phyloP scores from a whole-genome alignment of 225 moss, liverwort and hornwort species.

The Ulota crispa region DNA sequence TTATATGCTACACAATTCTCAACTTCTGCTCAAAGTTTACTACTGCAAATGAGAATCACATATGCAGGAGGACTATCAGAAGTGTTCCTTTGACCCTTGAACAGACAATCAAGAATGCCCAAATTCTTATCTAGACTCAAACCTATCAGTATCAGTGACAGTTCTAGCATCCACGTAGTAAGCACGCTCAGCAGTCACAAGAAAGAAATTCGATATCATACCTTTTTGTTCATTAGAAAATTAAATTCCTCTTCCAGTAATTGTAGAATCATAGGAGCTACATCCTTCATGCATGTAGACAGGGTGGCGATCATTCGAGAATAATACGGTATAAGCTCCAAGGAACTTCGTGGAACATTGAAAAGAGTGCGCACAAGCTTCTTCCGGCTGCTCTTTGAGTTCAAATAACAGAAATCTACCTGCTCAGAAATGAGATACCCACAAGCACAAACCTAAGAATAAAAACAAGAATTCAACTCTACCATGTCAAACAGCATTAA shows the following conservation, averaged over 20 bases:
- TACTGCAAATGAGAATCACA: neutral
- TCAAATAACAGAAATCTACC: constrained; percentile 98
- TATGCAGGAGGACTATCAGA: constrained; percentile 7
- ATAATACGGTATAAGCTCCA: constrained; percentile 96
- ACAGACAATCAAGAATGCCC: constrained; percentile 5
- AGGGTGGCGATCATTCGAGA: constrained; percentile 99
- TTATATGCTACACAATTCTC: constrained; percentile 4
- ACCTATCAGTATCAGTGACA: neutral
- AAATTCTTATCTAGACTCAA: constrained; percentile 2
- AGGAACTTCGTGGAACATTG: constrained; percentile 89
- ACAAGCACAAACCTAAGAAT: constrained; percentile 25
- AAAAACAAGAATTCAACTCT: constrained; percentile 14
- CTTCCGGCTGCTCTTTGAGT: constrained; percentile 98
- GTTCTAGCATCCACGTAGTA: constrained; percentile 1
- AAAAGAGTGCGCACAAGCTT: constrained; percentile 90
- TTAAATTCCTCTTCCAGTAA: constrained; percentile 94
- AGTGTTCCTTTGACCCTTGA: constrained; percentile 17
- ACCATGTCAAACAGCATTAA: neutral
- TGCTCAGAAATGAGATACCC: constrained; percentile 33
- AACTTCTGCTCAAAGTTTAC: neutral
- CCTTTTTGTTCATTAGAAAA: constrained; percentile 98
- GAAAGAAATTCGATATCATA: constrained; percentile 20
- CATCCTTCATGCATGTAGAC: constrained; percentile 98
- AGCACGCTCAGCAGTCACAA: constrained; percentile 17
- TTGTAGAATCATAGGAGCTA: constrained; percentile 86